Percentiles rank a stretch among this genome's conserved stretches.
Conservation (phyloP, 495 filamentous ascomycete species). For the Cairneyella variabilis region DNA sequence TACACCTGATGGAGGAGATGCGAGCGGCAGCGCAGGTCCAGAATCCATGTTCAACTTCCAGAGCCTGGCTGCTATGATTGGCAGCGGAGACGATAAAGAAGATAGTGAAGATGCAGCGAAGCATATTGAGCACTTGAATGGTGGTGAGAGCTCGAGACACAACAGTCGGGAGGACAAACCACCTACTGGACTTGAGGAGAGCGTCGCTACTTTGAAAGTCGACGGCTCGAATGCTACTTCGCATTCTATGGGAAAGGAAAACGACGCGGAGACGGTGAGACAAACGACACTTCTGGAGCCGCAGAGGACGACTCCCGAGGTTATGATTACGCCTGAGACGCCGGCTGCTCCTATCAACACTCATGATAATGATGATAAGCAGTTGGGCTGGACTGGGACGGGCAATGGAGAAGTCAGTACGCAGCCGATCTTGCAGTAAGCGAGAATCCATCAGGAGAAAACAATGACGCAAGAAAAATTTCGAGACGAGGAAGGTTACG, state of each 20-base stretch:
- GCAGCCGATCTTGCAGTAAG: no score
- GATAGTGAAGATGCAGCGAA: constrained; percentile 27
- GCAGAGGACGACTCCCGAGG: constrained; percentile 19
- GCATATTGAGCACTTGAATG: constrained; percentile 37
- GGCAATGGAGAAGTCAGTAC: no score
- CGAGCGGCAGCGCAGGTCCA: constrained; percentile 34
- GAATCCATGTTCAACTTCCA: constrained; percentile 92
- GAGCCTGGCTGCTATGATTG: constrained; percentile 82
- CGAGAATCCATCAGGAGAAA: no score
- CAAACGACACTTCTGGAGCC: constrained; percentile 10
- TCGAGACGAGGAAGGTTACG: neutral
- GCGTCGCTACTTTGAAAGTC: constrained; percentile 21
- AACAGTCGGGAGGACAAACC: neutral
- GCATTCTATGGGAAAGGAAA: neutral
- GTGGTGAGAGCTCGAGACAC: constrained; percentile 9
- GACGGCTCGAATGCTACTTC: neutral
- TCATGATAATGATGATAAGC: constrained; percentile 20
- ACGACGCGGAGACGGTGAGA: neutral
- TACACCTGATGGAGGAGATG: constrained; percentile 43
- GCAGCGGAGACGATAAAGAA: constrained; percentile 53
- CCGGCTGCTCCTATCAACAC: constrained; percentile 13
- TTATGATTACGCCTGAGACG: constrained; percentile 26
- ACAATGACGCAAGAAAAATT: neutral
- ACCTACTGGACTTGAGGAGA: constrained; percentile 16
- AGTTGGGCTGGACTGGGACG: constrained; percentile 16